These are phyloP conservation scores for Cyclospora cayetanensis DNA, from an alignment of 169 alveolate genomes.

Conservation along the genomic window DNA sequence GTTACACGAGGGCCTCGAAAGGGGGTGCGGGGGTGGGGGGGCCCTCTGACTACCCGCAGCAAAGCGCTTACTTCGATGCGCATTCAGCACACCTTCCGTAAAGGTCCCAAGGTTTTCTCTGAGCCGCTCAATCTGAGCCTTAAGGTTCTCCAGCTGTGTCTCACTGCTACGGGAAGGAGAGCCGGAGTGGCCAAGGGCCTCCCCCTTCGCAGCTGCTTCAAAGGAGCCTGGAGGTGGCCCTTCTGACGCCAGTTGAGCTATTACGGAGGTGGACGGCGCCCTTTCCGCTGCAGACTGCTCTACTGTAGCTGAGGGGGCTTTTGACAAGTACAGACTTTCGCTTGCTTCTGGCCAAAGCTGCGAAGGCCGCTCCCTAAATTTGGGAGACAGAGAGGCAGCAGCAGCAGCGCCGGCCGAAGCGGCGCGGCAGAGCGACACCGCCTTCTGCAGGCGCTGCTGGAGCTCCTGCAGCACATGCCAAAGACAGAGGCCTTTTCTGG, in stretches of 20 bases:
- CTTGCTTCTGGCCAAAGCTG: no score
- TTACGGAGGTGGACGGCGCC: not conserved
- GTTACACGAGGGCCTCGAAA: no score
- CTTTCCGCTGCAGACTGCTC: no score
- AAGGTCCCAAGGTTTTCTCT: conserved; percentile 34
- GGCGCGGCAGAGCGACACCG: conserved; percentile 7
- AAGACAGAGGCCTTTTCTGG: not conserved
- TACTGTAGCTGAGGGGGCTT: no score
- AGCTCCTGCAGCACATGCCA: conserved; percentile 9
- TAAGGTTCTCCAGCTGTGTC: conserved; percentile 31
- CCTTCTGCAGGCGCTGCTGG: conserved; percentile 37
- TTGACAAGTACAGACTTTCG: no score
- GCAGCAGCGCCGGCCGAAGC: conserved; percentile 48
- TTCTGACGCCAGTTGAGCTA: not conserved
- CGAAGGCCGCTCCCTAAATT: not conserved
- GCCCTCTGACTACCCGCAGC: no score
- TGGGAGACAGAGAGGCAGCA: not conserved
- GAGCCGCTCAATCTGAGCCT: conserved; percentile 14
- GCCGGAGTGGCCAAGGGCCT: not conserved
- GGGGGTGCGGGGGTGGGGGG: no score
- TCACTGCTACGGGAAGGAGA: conserved; percentile 20
- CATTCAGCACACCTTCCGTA: conserved; percentile 50
- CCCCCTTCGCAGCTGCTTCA: not conserved
- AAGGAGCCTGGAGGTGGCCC: not conserved
- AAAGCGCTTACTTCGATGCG: conserved; percentile 54